These are phyloP conservation scores for Endoconidiophora polonica DNA, from an alignment of 2,329 filamentous ascomycete species.

Conservation along the genomic window DNA sequence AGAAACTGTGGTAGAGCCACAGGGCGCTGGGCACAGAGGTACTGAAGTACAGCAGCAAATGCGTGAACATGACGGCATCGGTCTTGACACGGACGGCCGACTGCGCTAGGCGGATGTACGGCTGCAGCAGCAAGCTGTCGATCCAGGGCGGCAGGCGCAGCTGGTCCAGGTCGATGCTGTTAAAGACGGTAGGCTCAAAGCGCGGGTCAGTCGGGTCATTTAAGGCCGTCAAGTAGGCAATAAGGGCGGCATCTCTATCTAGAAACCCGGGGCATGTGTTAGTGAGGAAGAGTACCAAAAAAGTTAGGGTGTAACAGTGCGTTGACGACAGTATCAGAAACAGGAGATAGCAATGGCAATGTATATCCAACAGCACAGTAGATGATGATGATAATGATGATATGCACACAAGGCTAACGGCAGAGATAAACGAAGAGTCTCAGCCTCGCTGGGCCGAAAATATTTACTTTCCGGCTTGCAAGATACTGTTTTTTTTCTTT, in stretches of 20 bases:
- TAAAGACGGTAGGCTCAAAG: slow-evolving; percentile 32
- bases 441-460: too few relatives aligned
- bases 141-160: slow-evolving; percentile 24
- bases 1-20: slow-evolving; percentile 48
- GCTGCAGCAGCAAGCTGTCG: slow-evolving; percentile 35
- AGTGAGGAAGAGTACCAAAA: background rate
- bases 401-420: too few relatives aligned
- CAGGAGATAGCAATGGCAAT: background rate
- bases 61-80: slow-evolving; percentile 64
- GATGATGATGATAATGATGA: background rate
- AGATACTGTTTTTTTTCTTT: too few relatives aligned
- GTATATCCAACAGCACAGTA: too few relatives aligned
- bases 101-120: slow-evolving; percentile 41
- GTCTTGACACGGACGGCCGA: slow-evolving; percentile 45
- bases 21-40: slow-evolving; percentile 55
- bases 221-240: slow-evolving; percentile 24
- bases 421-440: too few relatives aligned
- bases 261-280: background rate
- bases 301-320: background rate
- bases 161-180: slow-evolving; percentile 24
- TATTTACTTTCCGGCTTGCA: too few relatives aligned
- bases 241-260: slow-evolving; percentile 18
- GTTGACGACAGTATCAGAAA: too few relatives aligned
- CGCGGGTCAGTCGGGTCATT: slow-evolving; percentile 24
- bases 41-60: slow-evolving; percentile 53